Conservation (phyloP, 306 rosid species). For the Trifolium repens region DNA sequence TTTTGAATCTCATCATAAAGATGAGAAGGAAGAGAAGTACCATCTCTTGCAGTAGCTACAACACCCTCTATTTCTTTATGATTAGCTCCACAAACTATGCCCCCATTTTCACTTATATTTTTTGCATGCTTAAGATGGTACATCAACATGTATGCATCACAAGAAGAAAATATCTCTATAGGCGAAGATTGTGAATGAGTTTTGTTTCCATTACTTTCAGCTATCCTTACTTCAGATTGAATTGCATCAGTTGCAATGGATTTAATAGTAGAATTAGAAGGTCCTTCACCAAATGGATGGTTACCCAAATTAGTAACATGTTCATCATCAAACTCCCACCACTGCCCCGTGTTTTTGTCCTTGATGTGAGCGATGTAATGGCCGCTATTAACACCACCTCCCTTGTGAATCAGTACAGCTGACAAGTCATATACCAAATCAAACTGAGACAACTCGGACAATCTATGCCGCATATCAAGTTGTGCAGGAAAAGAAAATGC, state of each 20-base stretch:
- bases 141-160: slow-evolving; percentile 96
- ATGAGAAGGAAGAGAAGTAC: slow-evolving; percentile 64
- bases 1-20: slow-evolving; percentile 71
- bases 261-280: slow-evolving; percentile 66
- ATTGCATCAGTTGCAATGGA: slow-evolving; percentile 52
- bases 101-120: slow-evolving; percentile 43
- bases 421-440: slow-evolving; percentile 83
- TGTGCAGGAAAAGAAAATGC: slow-evolving; percentile 80
- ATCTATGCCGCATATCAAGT: slow-evolving; percentile 76
- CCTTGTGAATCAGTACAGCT: slow-evolving; percentile 96
- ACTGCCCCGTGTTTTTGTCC: slow-evolving; percentile 86
- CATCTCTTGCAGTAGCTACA: slow-evolving; percentile 47
- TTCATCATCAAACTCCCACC: slow-evolving; percentile 99
- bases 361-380: slow-evolving; percentile 93
- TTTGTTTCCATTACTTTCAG: slow-evolving; percentile 62
- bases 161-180: slow-evolving; percentile 71
- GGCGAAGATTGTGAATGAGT: slow-evolving; percentile 52
- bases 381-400: slow-evolving; percentile 94
- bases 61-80: slow-evolving; percentile 50
- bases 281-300: slow-evolving; percentile 86
- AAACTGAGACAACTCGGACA: slow-evolving; percentile 68
- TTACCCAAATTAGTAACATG: slow-evolving; percentile 74
- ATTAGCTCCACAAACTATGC: slow-evolving; percentile 43
- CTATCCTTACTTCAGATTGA: slow-evolving; percentile 54
- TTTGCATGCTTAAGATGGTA: slow-evolving; percentile 61